Evolutionary conservation across 176 grass and related monocot genomes (phyloP), one percentile per base, ranked within the genome.

Genomic region (Carex parvula): DNA sequence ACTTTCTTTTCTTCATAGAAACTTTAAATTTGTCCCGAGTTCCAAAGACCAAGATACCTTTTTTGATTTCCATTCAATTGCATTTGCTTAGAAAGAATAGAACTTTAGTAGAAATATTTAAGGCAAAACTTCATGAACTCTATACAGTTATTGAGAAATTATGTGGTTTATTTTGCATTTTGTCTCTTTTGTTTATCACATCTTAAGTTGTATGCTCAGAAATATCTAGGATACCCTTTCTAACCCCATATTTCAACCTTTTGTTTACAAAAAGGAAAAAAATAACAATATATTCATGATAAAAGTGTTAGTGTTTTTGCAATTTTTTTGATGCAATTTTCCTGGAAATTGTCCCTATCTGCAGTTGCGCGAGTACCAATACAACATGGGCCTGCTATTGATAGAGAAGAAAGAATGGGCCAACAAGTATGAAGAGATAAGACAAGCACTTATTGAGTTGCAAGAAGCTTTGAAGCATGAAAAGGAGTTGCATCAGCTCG

Each of bases 391-490:
- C 3, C 83, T 99, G 26, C 83, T 99, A 44, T 87, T 99, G 60
- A 95, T 99, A 72, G 96, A 99, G 83, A 99, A 99, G 81, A 99
- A 99, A 79, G 93, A 95, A 21, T 95, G 91, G 89, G 32, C 78
- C 70, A 57, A 82, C 81, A 99, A 93, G 79, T 35, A 89, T 15
- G 91, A 92, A 54, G 96, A 95, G 84, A 20, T 95, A 48, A 92
- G 76, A 54, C 76, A 93, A 82, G 83, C n/a, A 57, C 60, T 98
- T 46, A 3, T 83, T 17, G 93, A 91, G 58, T 87, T 90, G 80
- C 89, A 93, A 53, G 93, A 98, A 84, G 88, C 91, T 64, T 50
- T 95, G 22, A 95, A 93, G 84, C 86, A 89, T 30, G 96, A 98
- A 81, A 93, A 98, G 83, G 85, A 93, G 7, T 88, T 89, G 59